phyloP scores from a whole-genome alignment of 2,329 filamentous ascomycete species.

The Xylaria sp. region DNA sequence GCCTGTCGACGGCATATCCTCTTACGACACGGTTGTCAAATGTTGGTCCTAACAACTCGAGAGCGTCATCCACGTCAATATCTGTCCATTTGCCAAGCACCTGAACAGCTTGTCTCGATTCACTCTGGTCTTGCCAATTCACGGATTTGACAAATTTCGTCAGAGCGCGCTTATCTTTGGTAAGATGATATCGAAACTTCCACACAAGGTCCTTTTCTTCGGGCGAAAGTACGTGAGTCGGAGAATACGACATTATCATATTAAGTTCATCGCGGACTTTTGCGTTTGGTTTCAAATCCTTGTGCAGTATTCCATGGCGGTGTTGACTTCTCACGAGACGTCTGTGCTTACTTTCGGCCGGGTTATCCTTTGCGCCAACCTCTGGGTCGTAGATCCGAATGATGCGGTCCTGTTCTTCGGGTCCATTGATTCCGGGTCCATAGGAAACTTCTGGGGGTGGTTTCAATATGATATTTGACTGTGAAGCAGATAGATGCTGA shows the following conservation, averaged over 20 bases:
- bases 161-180: slow-evolving; percentile 88
- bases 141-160: slow-evolving; percentile 99
- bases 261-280: slow-evolving; percentile 96
- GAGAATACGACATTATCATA: slow-evolving; percentile 88
- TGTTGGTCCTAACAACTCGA: slow-evolving; percentile 91
- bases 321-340: slow-evolving; percentile 89
- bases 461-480: slow-evolving; percentile 77
- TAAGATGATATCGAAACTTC: slow-evolving; percentile 96
- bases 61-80: slow-evolving; percentile 95
- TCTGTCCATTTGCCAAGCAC: slow-evolving; percentile 94
- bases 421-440: slow-evolving; percentile 85
- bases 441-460: slow-evolving; percentile 89
- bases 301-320: slow-evolving; percentile 91
- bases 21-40: slow-evolving; percentile 90
- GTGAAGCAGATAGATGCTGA: slow-evolving; percentile 70
- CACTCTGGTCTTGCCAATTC: slow-evolving; percentile 87
- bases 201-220: slow-evolving; percentile 97
- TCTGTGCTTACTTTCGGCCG: slow-evolving; percentile 93
- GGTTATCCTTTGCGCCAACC: slow-evolving; percentile 88
- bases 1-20: slow-evolving; percentile 90
- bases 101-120: slow-evolving; percentile 89
- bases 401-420: slow-evolving; percentile 69
- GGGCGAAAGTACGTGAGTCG: slow-evolving; percentile 85
- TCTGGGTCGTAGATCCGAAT: slow-evolving; percentile 95
- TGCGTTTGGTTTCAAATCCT: slow-evolving; percentile 94